Evolutionary conservation across 1,139 yeast species (phyloP), one percentile per base, ranked within the genome.

Genomic region (Pichia sp.): DNA sequence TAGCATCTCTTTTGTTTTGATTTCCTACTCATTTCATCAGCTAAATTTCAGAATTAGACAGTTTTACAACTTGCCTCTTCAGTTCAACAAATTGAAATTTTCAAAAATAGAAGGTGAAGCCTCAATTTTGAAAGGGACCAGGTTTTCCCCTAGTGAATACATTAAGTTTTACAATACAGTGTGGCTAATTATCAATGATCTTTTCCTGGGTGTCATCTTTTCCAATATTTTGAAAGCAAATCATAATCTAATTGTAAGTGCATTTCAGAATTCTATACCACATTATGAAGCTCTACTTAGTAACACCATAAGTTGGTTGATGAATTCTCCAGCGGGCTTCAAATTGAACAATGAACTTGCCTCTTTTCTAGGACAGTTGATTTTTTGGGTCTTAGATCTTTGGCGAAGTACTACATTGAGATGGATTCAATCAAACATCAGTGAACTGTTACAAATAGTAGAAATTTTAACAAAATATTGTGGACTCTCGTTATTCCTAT

Each of bases 321-420:
- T 92, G 73, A 81, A 81, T 61, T 88, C 93, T 67, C 99, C 99
- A 0, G 97, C 95, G 9, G 99, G 99, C 2, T 84, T 95, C 65
- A 95, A 95, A 66, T 78, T 95, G 56, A 95, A 95, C 69, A 85
- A 83, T 55, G 97, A 91, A 65, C 75, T 95, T 40, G 92, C 97
- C 0, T 78, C 76, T 31, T 95, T 95, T 64, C 77, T 92, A 68
- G 96, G 97, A 29, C 96, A 91, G 56, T 72, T 95, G 51, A 87
- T 87, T 62, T 67, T 87, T 31, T 93, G 97, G 97, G 87, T 92
- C 8, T 77, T 92, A 48, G 81, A 80, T 53, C 80, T 86, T 61
- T 89, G 96, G 87, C 78, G 78, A 57, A 57, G 44, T 10, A 49
- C 60, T 4, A 64, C 67, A 27, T 50, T 73, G 60, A 49, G 75